Conservation (phyloP, 306 rosid genomes). For the Lathyrus aphaca region DNA sequence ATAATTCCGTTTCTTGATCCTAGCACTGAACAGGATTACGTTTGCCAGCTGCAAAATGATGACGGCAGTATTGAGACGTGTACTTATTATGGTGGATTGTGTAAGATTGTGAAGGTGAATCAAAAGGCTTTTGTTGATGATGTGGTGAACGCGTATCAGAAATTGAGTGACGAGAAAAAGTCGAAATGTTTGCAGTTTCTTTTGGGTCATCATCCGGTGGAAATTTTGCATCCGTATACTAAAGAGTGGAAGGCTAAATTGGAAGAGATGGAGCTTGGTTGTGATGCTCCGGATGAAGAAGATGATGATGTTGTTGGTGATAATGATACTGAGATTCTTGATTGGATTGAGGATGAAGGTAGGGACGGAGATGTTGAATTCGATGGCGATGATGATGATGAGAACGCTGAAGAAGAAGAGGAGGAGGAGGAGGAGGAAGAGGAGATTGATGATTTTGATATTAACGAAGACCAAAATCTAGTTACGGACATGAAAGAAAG, state of each 20-base stretch:
- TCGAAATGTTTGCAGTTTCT: constrained; percentile 81
- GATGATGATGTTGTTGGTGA: constrained; percentile 43
- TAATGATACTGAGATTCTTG: constrained; percentile 61
- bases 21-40: constrained; percentile 61
- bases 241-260: constrained; percentile 95
- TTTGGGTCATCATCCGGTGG: constrained; percentile 74
- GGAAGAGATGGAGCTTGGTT: constrained; percentile 93
- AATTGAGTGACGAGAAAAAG: constrained; percentile 78
- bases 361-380: constrained; percentile 22
- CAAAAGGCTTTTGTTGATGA: constrained; percentile 94
- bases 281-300: constrained; percentile 92
- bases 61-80: constrained; percentile 71
- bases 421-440: constrained; percentile 35
- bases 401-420: constrained; percentile 16
- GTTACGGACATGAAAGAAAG: constrained; percentile 55
- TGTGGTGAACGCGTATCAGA: constrained; percentile 81
- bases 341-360: constrained; percentile 79
- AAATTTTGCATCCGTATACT: constrained; percentile 83
- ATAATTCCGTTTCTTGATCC: constrained; percentile 81
- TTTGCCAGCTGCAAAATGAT: constrained; percentile 66
- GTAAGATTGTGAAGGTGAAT: constrained; percentile 75
- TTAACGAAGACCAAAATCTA: constrained; percentile 38
- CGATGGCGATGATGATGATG: constrained; percentile 27
- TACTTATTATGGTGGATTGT: constrained; percentile 84
- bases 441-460: constrained; percentile 38